phyloP scores from a whole-genome alignment of 2,329 filamentous ascomycete genomes.

The Stromatinia cepivora region DNA sequence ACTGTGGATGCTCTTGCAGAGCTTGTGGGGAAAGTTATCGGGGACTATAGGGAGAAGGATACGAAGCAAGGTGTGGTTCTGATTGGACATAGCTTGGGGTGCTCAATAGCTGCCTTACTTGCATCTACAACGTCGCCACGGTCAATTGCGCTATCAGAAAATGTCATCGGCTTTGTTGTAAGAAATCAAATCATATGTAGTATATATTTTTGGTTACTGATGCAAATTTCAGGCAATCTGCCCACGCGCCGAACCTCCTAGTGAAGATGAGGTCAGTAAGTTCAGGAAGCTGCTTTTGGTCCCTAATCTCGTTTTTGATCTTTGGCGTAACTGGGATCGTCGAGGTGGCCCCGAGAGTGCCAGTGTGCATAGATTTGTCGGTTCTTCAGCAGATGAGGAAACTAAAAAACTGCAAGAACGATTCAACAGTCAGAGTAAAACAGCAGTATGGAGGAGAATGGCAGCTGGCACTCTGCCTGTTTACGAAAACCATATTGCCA shows the following conservation, averaged over 20 bases:
- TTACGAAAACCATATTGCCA: slow-evolving; percentile 53
- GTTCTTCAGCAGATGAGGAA: slow-evolving; percentile 62
- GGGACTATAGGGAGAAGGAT: slow-evolving; percentile 66
- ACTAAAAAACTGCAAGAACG: slow-evolving; percentile 66
- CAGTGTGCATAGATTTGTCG: slow-evolving; percentile 78
- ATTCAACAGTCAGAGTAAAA: slow-evolving; percentile 82
- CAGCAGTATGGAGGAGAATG: slow-evolving; percentile 71
- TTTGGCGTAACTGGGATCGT: slow-evolving; percentile 76
- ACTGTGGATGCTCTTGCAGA: slow-evolving; percentile 72
- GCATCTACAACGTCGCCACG: slow-evolving; percentile 55
- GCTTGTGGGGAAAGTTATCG: slow-evolving; percentile 72
- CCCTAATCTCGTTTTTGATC: slow-evolving; percentile 70
- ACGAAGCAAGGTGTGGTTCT: slow-evolving; percentile 71
- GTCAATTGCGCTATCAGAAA: slow-evolving; percentile 53
- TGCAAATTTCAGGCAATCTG: slow-evolving; percentile 58
- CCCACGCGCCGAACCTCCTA: slow-evolving; percentile 66
- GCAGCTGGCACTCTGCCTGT: slow-evolving; percentile 67
- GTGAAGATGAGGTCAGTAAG: slow-evolving; percentile 51
- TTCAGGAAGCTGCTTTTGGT: slow-evolving; percentile 64
- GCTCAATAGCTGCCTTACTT: slow-evolving; percentile 71
- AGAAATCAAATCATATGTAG: slow-evolving; percentile 8
- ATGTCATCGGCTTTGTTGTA: slow-evolving; percentile 72
- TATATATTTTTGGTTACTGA: slow-evolving; percentile 1
- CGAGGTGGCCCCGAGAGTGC: slow-evolving; percentile 74
- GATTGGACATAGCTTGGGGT: slow-evolving; percentile 89